A percentile compares a stretch with the other conserved stretches of the same genome.
Conservation (phyloP, 306 rosid genomes). For the Argentina anserina region DNA sequence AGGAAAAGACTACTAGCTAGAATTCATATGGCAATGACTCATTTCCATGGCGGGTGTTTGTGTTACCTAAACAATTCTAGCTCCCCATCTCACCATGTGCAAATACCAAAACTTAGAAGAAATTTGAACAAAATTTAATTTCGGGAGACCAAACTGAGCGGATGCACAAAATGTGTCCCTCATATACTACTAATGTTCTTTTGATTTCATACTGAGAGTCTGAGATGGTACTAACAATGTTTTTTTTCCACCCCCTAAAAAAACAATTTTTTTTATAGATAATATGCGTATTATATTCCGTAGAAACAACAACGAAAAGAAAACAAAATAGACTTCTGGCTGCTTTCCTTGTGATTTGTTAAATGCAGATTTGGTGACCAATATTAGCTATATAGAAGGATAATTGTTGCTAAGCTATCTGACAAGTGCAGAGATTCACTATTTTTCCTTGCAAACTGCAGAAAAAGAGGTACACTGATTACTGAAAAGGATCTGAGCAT, state of each 20-base stretch:
- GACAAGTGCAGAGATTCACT: background rate
- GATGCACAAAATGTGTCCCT: too few species aligned
- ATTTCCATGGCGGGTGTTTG: background rate
- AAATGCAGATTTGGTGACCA: background rate
- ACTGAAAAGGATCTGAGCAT: background rate
- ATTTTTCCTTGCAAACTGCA: background rate
- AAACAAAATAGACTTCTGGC: too few species aligned
- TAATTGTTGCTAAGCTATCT: background rate
- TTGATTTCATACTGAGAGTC: too few species aligned
- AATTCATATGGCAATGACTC: background rate
- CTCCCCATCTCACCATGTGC: background rate
- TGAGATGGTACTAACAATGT: too few species aligned
- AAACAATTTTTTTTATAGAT: too few species aligned
- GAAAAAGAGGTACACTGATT: background rate
- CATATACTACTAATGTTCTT: too few species aligned
- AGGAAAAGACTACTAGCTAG: background rate
- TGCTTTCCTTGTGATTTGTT: background rate
- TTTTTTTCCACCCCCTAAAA: too few species aligned
- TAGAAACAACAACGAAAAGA: too few species aligned
- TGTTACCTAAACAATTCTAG: background rate
- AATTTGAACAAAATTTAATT: accelerated
- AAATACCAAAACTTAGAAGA: background rate
- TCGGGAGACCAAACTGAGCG: background rate
- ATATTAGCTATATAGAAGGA: background rate
- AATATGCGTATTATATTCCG: too few species aligned